Evolutionary conservation across 106 monocot species (phyloP), one percentile per base, ranked within the genome.

Genomic region (Posidonia australis): DNA sequence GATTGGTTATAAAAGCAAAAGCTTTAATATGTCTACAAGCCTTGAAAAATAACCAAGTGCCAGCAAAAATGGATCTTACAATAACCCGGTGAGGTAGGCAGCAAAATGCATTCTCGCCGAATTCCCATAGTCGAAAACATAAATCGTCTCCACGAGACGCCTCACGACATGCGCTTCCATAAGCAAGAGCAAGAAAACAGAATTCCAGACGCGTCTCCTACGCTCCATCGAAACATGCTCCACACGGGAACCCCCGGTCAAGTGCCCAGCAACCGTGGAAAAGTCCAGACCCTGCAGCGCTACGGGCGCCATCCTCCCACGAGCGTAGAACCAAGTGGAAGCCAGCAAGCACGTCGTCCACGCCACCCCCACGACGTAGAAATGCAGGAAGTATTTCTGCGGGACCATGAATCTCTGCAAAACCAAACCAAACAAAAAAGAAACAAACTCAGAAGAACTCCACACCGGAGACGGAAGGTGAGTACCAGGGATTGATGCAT

Each of bases 121-220:
- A 24, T 65, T 70, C 44, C 83, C 75, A 51, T 85, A 88, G 57
- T 76, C 56, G 60, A 93, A 93, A 13, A 93, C 88, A 67, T 72
- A 54, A 22, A 78, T 9, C 16, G 88, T 77, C 81, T 93, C 88
- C 24, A 83, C 73, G 48, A 88, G 65, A 18, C 92, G 84, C 67
- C 88, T 83, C 45, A 85, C 14, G 25, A 78, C 77, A 48, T 93
- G 92, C 55, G 56, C 69, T 70, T 93, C 88, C 88, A 88, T 83
- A 64, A 93, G 53, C 41, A 93, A 32, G 44, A 93, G 80, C 9
- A 85, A 64, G 80, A 88, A 75, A 19, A 83, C 75, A 31, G 80
- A 77, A 22, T 54, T 76, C 92, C 92, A 66, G 18, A 66, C 66
- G 25, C 28, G 49, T 9, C 45, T 49, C 45, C 13, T 51, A 11